Evolutionary conservation across 495 filamentous ascomycete genomes (phyloP).

Genomic region (Penicillium mononematosum): DNA sequence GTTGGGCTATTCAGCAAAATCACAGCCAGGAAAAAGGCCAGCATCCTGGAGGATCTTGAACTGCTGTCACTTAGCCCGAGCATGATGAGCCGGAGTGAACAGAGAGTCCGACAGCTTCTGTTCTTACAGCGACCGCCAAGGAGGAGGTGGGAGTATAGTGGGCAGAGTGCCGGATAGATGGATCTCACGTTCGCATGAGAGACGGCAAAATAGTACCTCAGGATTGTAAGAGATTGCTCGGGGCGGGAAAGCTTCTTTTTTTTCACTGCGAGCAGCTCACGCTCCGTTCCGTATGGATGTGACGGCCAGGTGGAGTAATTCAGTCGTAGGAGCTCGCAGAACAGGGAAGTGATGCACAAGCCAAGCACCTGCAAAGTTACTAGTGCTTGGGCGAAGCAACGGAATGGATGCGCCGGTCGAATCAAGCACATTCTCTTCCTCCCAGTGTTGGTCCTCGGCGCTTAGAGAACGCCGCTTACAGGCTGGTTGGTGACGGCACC

Average conservation of each 20-base stretch:
- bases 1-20: constrained; percentile 24
- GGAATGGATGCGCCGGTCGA: constrained; percentile 20
- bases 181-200: constrained; percentile 27
- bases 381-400: constrained; percentile 3
- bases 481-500: constrained; percentile 14
- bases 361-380: constrained; percentile 16
- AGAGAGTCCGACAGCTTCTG: constrained; percentile 9
- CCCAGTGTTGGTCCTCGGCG: constrained; percentile 18
- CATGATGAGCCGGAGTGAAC: constrained; percentile 18
- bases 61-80: constrained; percentile 12
- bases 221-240: background rate
- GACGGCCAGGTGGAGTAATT: constrained; percentile 20
- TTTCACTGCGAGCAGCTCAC: constrained; percentile 23
- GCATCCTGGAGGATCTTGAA: constrained; percentile 8
- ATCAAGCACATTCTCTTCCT: constrained; percentile 18
- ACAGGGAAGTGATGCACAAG: constrained; percentile 9
- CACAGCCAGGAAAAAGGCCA: constrained; percentile 13
- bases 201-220: constrained; percentile 9
- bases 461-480: constrained; percentile 27
- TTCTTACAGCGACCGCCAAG: constrained; percentile 12
- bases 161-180: constrained; percentile 16
- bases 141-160: background rate
- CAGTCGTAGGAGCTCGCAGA: constrained; percentile 4
- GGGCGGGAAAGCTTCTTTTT: constrained; percentile 32
- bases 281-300: constrained; percentile 13